Evolutionary conservation across 192 early-diverging fungal genomes (phyloP).

Genomic region (Umbelopsis sp.): DNA sequence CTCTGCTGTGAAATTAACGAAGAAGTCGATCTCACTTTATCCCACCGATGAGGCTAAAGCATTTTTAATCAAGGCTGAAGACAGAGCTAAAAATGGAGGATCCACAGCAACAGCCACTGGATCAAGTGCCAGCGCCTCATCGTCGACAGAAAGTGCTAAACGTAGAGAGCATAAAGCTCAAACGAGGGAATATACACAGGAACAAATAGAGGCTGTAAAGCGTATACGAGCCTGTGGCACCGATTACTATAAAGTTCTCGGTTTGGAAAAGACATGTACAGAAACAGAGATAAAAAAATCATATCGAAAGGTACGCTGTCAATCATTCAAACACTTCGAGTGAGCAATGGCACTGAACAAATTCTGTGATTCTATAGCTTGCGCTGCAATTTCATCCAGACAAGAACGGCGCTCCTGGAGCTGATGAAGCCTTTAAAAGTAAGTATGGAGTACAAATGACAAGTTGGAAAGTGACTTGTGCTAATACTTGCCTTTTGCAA

Average conservation of each 20-base stretch:
- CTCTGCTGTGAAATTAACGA: constrained; percentile 80
- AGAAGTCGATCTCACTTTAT: constrained; percentile 79
- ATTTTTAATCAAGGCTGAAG: constrained; percentile 55
- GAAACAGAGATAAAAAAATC: constrained; percentile 91
- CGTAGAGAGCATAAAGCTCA: constrained; percentile 38
- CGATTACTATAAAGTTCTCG: constrained; percentile 86
- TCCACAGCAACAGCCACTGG: constrained; percentile 36
- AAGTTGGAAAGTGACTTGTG: not conserved
- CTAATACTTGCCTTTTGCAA: not conserved
- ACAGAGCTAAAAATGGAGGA: constrained; percentile 9
- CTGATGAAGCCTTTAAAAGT: constrained; percentile 96
- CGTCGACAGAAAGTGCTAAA: constrained; percentile 27
- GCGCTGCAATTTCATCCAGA: constrained; percentile 96
- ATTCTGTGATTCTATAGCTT: constrained; percentile 49
- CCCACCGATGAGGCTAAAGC: constrained; percentile 67
- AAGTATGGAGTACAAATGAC: constrained; percentile 20
- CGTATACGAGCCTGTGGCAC: constrained; percentile 70
- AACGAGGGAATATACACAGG: constrained; percentile 68
- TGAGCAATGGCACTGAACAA: too few relatives aligned
- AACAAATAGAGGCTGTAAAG: constrained; percentile 81
- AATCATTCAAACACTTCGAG: not conserved
- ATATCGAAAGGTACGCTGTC: constrained; percentile 77
- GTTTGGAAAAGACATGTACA: constrained; percentile 72
- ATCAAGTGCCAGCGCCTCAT: constrained; percentile 14
- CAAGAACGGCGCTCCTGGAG: constrained; percentile 93